These are phyloP conservation scores for Aquanectria penicillioides DNA, from an alignment of 2,329 filamentous ascomycete genomes.

Conservation along the genomic window DNA sequence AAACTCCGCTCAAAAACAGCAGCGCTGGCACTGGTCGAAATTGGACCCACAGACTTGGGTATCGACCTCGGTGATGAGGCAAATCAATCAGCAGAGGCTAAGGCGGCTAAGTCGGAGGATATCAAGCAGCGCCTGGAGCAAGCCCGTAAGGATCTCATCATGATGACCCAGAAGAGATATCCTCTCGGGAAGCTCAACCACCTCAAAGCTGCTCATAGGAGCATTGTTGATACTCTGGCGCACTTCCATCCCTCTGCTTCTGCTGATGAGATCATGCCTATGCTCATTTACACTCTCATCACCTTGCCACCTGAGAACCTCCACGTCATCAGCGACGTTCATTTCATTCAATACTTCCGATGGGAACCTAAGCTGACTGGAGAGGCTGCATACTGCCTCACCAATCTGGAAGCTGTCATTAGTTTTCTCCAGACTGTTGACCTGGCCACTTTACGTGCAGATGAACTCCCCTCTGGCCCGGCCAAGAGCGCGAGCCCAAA, in stretches of 20 bases:
- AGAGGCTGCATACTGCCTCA: slow-evolving; percentile 94
- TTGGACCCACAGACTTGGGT: slow-evolving; percentile 85
- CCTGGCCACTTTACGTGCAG: slow-evolving; percentile 84
- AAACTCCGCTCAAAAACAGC: slow-evolving; percentile 95
- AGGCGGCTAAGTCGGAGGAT: slow-evolving; percentile 70
- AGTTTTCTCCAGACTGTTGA: slow-evolving; percentile 96
- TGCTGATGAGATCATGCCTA: slow-evolving; percentile 95
- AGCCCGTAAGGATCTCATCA: slow-evolving; percentile 74
- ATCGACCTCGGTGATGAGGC: slow-evolving; percentile 73
- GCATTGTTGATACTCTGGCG: slow-evolving; percentile 86
- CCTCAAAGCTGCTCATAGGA: slow-evolving; percentile 88
- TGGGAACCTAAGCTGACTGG: slow-evolving; percentile 88
- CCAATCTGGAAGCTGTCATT: slow-evolving; percentile 93
- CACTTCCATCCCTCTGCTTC: slow-evolving; percentile 82
- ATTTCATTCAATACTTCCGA: slow-evolving; percentile 92
- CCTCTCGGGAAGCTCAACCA: slow-evolving; percentile 92
- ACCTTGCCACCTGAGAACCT: slow-evolving; percentile 87
- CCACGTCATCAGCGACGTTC: slow-evolving; percentile 91
- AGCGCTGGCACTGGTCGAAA: slow-evolving; percentile 88
- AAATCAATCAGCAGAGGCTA: slow-evolving; percentile 65
- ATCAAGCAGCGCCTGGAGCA: slow-evolving; percentile 77
- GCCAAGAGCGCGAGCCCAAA: slow-evolving; percentile 63
- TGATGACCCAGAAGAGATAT: slow-evolving; percentile 88
- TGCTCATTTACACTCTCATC: slow-evolving; percentile 95
- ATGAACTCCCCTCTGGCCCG: slow-evolving; percentile 78